These are phyloP conservation scores for Cystobasidium slooffiae DNA, from an alignment of 1,284 basidiomycete genomes.

Conservation along the genomic window DNA sequence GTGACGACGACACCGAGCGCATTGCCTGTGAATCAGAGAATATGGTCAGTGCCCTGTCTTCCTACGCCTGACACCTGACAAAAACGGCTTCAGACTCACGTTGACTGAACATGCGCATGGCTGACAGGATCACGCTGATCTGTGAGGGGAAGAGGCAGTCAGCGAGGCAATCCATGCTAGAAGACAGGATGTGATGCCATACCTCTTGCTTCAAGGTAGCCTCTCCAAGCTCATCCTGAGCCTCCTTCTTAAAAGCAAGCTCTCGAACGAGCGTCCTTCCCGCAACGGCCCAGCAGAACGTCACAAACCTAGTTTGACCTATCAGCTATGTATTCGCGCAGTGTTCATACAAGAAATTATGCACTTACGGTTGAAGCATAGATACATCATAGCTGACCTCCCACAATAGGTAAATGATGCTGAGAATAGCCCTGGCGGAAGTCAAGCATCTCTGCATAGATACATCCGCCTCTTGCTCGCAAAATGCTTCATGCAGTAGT, in stretches of 20 bases:
- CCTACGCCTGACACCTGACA: constrained; percentile 17
- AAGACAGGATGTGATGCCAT: neutral
- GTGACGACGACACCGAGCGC: constrained; percentile 29
- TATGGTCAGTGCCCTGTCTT: neutral
- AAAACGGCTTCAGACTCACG: constrained; percentile 21
- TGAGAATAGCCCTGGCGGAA: constrained; percentile 47
- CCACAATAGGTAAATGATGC: constrained; percentile 46
- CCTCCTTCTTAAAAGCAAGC: constrained; percentile 46
- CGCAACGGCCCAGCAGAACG: constrained; percentile 48
- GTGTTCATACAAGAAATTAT: neutral
- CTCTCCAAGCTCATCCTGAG: constrained; percentile 36
- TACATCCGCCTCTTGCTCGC: constrained; percentile 38
- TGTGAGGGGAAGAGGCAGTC: constrained; percentile 5
- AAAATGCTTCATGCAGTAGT: constrained; percentile 51
- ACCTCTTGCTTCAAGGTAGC: constrained; percentile 37
- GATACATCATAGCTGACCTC: constrained; percentile 49
- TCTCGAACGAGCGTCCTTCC: constrained; percentile 50
- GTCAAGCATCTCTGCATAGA: constrained; percentile 46
- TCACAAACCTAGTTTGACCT: constrained; percentile 23
- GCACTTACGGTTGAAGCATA: constrained; percentile 48
- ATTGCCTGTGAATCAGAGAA: constrained; percentile 3
- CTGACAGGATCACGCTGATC: constrained; percentile 48
- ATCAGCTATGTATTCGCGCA: neutral
- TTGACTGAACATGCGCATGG: constrained; percentile 41
- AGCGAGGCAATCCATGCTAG: constrained; percentile 1